phyloP scores from a whole-genome alignment of 805 yeast genomes.

The Saturnispora mendoncae region DNA sequence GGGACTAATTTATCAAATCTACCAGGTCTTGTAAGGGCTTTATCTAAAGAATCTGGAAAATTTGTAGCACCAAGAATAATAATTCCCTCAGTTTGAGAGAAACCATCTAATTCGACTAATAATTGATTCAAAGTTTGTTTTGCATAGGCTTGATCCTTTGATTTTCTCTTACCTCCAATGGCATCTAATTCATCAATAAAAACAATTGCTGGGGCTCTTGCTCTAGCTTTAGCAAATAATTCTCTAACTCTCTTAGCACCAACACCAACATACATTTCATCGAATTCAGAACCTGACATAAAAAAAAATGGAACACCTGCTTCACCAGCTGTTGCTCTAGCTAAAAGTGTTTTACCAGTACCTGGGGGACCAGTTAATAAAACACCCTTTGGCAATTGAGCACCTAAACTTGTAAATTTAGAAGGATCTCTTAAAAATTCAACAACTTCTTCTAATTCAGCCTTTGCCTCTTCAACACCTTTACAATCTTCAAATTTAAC shows the following conservation, averaged over 20 bases:
- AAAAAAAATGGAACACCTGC: conserved; percentile 98
- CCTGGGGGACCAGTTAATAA: conserved; percentile 97
- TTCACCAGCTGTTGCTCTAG: conserved; percentile 98
- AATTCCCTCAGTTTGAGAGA: conserved; percentile 85
- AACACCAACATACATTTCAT: conserved; percentile 96
- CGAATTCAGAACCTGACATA: conserved; percentile 98
- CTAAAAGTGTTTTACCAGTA: conserved; percentile 93
- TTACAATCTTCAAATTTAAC: conserved; percentile 89
- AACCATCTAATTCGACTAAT: conserved; percentile 92
- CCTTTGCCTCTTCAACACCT: conserved; percentile 98
- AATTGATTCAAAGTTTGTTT: conserved; percentile 95
- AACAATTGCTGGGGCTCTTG: conserved; percentile 92
- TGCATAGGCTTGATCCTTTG: conserved; percentile 96
- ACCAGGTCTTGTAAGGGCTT: conserved; percentile 97
- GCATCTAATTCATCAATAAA: conserved; percentile 98
- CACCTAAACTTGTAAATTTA: conserved; percentile 93
- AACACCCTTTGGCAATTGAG: conserved; percentile 95
- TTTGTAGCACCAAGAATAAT: conserved; percentile 97
- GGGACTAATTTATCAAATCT: conserved; percentile 93
- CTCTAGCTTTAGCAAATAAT: conserved; percentile 84
- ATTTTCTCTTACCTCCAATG: conserved; percentile 95
- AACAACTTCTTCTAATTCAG: conserved; percentile 96
- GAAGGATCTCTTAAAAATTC: conserved; percentile 95
- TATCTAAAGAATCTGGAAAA: conserved; percentile 94
- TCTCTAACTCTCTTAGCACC: conserved; percentile 98